Evolutionary conservation across 2,329 filamentous ascomycete genomes (phyloP).

Genomic region (Curvularia lunata): DNA sequence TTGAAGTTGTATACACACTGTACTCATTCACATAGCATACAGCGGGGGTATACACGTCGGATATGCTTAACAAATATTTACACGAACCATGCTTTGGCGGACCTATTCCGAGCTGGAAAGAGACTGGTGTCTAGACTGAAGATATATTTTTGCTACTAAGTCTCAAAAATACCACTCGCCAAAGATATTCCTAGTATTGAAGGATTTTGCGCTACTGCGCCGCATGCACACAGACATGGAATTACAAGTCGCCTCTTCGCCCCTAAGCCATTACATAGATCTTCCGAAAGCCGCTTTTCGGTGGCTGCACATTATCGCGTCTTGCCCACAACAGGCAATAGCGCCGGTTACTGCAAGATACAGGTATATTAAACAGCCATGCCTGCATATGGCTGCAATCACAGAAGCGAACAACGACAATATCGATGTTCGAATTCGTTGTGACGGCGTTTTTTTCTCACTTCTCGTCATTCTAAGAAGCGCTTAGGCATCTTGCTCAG

Average conservation of each 20-base stretch:
- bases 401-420: too few relatives aligned
- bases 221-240: background rate
- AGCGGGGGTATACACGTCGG: background rate
- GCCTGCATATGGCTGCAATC: background rate
- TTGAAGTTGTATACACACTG: background rate
- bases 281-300: background rate
- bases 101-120: background rate
- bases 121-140: background rate
- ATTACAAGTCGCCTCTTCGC: background rate
- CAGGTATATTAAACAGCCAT: slow-evolving; percentile 4
- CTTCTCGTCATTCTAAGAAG: slow-evolving; percentile 12
- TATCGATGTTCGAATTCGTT: too few relatives aligned
- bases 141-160: background rate
- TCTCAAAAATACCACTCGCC: too few relatives aligned
- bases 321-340: background rate
- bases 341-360: background rate
- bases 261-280: background rate
- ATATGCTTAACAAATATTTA: background rate
- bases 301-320: background rate
- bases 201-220: slow-evolving; percentile 1
- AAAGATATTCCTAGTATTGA: background rate
- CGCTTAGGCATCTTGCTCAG: too few relatives aligned
- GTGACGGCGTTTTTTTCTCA: background rate
- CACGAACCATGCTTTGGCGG: background rate
- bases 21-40: background rate